Evolutionary conservation across 2,329 filamentous ascomycete genomes (phyloP).

Genomic region (Trichophyton benhamiae): DNA sequence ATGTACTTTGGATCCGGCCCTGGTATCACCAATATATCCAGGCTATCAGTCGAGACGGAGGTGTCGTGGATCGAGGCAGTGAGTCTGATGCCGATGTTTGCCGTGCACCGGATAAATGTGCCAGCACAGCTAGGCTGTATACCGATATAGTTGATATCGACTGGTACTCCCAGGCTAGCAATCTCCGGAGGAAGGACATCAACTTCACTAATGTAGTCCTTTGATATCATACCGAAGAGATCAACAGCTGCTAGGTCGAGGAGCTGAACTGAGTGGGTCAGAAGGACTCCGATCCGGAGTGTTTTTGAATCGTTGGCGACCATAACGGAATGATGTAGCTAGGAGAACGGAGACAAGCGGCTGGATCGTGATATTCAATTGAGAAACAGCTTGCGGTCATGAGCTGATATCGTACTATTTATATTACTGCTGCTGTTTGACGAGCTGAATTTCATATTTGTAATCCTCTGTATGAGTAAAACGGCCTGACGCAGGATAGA

Average conservation of each 20-base stretch:
- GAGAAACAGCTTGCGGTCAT: neutral
- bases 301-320: neutral
- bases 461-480: neutral
- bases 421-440: neutral
- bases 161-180: constrained; percentile 2
- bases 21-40: constrained; percentile 29
- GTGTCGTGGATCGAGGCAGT: constrained; percentile 20
- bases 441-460: neutral
- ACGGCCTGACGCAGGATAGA: neutral
- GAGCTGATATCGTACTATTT: neutral
- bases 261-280: constrained; percentile 27
- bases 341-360: no score
- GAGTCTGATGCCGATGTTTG: constrained; percentile 20
- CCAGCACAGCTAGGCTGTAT: constrained; percentile 12
- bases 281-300: constrained; percentile 27
- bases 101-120: constrained; percentile 14
- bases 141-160: constrained; percentile 12
- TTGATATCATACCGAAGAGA: constrained; percentile 27
- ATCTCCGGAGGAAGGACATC: constrained; percentile 20
- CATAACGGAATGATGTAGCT: neutral
- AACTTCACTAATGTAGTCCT: constrained; percentile 19
- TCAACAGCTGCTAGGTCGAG: constrained; percentile 30
- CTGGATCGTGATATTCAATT: neutral
- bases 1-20: constrained; percentile 24
- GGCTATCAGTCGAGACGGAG: constrained; percentile 23